Conservation (phyloP, 2,329 filamentous ascomycete species). For the Botrytis byssoidea region DNA sequence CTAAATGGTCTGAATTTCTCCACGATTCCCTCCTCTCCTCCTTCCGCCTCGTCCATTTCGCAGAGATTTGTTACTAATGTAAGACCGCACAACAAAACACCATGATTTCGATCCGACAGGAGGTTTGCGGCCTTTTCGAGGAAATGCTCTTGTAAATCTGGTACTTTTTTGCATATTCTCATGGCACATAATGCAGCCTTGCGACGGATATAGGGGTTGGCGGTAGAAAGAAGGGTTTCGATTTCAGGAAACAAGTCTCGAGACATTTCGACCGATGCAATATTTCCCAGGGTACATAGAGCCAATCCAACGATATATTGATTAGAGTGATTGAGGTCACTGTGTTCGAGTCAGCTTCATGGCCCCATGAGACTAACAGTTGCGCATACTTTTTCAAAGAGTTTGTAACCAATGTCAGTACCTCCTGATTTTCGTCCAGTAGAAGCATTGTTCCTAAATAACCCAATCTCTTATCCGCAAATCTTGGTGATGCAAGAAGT, state of each 20-base stretch:
- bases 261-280: slow-evolving; percentile 97
- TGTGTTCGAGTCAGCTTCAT: slow-evolving; percentile 41
- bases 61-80: slow-evolving; percentile 90
- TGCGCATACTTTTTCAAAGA: slow-evolving; percentile 83
- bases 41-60: slow-evolving; percentile 90
- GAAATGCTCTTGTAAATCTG: slow-evolving; percentile 96
- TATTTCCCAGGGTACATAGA: slow-evolving; percentile 94
- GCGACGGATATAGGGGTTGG: slow-evolving; percentile 96
- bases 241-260: slow-evolving; percentile 95
- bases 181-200: slow-evolving; percentile 99
- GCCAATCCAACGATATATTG: slow-evolving; percentile 98
- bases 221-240: slow-evolving; percentile 84
- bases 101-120: slow-evolving; percentile 90
- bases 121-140: slow-evolving; percentile 88
- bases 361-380: neutral
- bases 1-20: slow-evolving; percentile 88
- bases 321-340: slow-evolving; percentile 94
- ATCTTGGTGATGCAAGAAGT: slow-evolving; percentile 90
- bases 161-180: slow-evolving; percentile 97
- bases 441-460: slow-evolving; percentile 95
- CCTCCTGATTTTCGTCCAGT: slow-evolving; percentile 97
- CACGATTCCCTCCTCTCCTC: slow-evolving; percentile 82
- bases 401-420: slow-evolving; percentile 94
- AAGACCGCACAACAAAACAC: slow-evolving; percentile 87
- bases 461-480: slow-evolving; percentile 94